A percentile compares a stretch with the other conserved stretches of the same genome.
Conservation (phyloP, 306 rosid genomes). For the Glycine latifolia region DNA sequence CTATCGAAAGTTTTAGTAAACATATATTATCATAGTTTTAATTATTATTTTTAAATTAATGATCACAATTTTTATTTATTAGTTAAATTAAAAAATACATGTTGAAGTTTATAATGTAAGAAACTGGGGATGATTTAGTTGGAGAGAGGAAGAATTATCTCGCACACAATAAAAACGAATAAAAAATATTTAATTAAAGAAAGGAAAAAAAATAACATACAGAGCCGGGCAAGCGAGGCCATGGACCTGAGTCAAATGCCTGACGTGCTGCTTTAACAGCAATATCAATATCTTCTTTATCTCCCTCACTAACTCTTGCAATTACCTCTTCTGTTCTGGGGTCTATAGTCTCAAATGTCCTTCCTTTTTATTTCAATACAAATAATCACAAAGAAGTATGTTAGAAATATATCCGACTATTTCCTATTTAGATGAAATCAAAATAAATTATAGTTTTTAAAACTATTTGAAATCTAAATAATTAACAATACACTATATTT, state of each 20-base stretch:
- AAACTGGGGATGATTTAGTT: neutral
- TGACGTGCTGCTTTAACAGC: slow-evolving; percentile 85
- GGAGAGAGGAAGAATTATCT: neutral
- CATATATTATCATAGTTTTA: neutral
- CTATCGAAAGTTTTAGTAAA: neutral
- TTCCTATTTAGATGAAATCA: neutral
- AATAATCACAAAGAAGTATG: neutral
- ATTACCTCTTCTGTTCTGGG: slow-evolving; percentile 77
- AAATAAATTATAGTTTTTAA: neutral
- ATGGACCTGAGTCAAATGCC: slow-evolving; percentile 84
- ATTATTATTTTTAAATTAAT: no score
- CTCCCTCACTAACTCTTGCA: slow-evolving; percentile 67
- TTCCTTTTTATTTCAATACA: slow-evolving; percentile 47
- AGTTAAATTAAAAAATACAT: neutral
- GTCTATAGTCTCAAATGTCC: slow-evolving; percentile 77
- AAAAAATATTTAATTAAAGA: neutral
- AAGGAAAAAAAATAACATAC: slow-evolving; percentile 47
- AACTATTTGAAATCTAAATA: no score
- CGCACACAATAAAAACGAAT: neutral
- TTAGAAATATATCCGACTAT: neutral
- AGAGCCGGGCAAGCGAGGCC: slow-evolving; percentile 77
- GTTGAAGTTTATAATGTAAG: neutral
- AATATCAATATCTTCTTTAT: slow-evolving; percentile 66
- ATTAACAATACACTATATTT: no score
- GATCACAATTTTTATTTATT: neutral